Evolutionary conservation across 495 filamentous ascomycete genomes (phyloP), one percentile per base, ranked within the genome.

Genomic region (Aspergillus leporis): DNA sequence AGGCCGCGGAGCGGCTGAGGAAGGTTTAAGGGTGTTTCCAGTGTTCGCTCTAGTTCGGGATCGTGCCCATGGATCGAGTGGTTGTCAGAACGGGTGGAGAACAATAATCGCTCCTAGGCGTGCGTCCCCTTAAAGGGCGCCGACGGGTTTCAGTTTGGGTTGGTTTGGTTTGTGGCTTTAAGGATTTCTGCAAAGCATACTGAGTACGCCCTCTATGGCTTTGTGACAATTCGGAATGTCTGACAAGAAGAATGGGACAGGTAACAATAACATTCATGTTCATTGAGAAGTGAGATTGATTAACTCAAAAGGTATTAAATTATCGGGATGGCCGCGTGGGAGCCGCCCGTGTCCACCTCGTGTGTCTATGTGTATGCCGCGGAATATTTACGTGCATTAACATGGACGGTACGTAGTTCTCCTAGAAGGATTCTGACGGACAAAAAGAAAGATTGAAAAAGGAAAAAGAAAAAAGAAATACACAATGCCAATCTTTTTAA

Each of bases 61-160:
- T 62, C 55, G 53, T 31, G 34, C 28, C 9, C 30, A 58, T 56
- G 46, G 54, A 58, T 62, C 54, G 46, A 56, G 59, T 56, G 41
- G 23, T 40, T 57, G 60, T n/a, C 51, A 56, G 56, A 63, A 63
- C 53, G 28, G 47, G 56, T 63, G 61, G 57, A 60, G 56, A 59
- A 60, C 22, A n/a, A 31, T 43, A 32, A 32, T 38, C 9, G 12
- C 43, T 45, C n/a, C 18, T 7, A 23, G 12, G 21, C 28, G 36
- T 31, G 12, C 22, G 34, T 21, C 43, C 54, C 54, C 54, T 38
- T 45, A 30, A 56, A 22, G 43, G 30, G 41, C 25, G n/a, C 13
- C n/a, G 32, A 36, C 38, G 30, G 28, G 41, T 46, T 14, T 21
- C 13, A 16, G 41, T 40, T 23, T 40, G 25, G 25, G 25, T 28